Evolutionary conservation across 2,329 filamentous ascomycete genomes (phyloP).

Genomic region (Neonectria hederae): DNA sequence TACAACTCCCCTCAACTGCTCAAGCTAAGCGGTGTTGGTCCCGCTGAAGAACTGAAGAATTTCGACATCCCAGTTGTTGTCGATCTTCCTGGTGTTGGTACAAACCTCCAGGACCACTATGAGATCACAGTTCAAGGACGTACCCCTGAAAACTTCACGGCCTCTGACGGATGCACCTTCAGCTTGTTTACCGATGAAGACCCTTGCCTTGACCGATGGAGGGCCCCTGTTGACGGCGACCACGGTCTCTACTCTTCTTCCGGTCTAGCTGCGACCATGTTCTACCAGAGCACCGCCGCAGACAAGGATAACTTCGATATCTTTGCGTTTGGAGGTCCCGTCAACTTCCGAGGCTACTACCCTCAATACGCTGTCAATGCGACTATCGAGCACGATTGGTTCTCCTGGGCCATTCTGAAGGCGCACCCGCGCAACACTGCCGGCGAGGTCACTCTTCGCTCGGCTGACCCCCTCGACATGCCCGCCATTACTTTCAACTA

Average conservation of each 20-base stretch:
- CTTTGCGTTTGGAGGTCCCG: constrained; percentile 64
- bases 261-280: constrained; percentile 61
- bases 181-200: constrained; percentile 43
- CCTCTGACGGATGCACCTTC: constrained; percentile 46
- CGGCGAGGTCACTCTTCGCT: constrained; percentile 69
- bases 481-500: constrained; percentile 72
- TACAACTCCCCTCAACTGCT: constrained; percentile 65
- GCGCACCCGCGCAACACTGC: constrained; percentile 69
- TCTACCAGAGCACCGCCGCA: constrained; percentile 48
- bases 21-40: constrained; percentile 61
- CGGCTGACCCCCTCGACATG: constrained; percentile 69
- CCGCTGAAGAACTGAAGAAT: constrained; percentile 50
- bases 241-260: constrained; percentile 53
- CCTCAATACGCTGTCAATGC: constrained; percentile 61
- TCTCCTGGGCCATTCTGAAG: constrained; percentile 61
- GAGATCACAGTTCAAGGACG: constrained; percentile 49
- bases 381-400: constrained; percentile 53
- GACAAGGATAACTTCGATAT: constrained; percentile 57
- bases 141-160: constrained; percentile 37
- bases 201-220: constrained; percentile 51
- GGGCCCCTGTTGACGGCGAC: constrained; percentile 39
- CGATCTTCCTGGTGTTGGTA: constrained; percentile 68
- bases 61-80: constrained; percentile 55
- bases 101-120: constrained; percentile 68
- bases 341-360: constrained; percentile 66